Conservation (phyloP, 139 green algal species). For the Zygnema cylindricum region DNA sequence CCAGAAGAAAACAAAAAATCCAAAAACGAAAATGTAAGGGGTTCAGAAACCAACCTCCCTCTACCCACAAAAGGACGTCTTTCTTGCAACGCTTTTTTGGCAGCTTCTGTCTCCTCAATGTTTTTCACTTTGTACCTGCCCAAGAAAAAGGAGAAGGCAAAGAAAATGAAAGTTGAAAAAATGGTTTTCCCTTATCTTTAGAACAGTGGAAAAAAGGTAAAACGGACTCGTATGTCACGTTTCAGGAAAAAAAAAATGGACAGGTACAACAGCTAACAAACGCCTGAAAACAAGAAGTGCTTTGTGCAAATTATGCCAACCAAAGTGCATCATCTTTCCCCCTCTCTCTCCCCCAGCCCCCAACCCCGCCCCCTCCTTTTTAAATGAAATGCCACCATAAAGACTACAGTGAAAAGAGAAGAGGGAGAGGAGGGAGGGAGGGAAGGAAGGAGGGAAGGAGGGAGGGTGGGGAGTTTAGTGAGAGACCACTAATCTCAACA, state of each 20-base stretch:
- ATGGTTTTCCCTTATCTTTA: too few species aligned
- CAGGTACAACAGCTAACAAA: neutral
- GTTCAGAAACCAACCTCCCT: too few species aligned
- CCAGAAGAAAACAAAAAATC: too few species aligned
- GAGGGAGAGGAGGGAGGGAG: too few species aligned
- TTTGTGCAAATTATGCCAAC: neutral
- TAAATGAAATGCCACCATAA: too few species aligned
- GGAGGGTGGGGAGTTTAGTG: too few species aligned
- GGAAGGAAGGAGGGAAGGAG: too few species aligned
- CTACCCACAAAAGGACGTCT: slow-evolving; percentile 21
- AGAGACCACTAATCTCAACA: too few species aligned
- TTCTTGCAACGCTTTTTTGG: slow-evolving; percentile 77
- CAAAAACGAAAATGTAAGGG: too few species aligned
- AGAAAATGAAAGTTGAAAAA: neutral
- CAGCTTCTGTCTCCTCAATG: slow-evolving; percentile 84
- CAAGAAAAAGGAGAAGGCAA: neutral
- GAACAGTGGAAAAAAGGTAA: neutral
- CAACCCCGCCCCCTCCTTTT: too few species aligned
- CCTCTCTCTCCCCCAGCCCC: neutral
- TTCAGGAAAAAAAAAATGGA: neutral
- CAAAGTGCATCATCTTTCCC: neutral
- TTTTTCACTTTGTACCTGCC: slow-evolving; percentile 74
- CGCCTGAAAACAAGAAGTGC: neutral
- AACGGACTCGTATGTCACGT: neutral
- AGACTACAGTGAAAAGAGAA: too few species aligned